Evolutionary conservation across 1,284 basidiomycete genomes (phyloP).

Genomic region (Earliella scabrosa): DNA sequence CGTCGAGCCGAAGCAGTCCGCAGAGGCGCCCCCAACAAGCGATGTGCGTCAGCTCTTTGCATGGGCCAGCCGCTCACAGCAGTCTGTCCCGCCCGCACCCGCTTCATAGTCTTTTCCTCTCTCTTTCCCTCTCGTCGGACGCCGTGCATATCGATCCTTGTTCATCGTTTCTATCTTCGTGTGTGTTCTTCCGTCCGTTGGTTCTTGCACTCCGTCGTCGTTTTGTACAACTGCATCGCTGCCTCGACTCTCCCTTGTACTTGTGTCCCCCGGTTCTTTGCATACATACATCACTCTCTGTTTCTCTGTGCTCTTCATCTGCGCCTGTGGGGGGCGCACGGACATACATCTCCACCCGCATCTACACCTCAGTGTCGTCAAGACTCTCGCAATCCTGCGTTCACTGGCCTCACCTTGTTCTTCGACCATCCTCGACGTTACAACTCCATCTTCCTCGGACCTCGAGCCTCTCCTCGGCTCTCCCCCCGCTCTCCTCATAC

Average conservation of each 20-base stretch:
- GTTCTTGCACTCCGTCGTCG: constrained; percentile 15
- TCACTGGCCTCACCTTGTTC: not conserved
- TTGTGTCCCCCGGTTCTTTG: constrained; percentile 4
- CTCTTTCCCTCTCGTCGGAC: constrained; percentile 25
- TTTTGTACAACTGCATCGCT: constrained; percentile 25
- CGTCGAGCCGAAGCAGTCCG: constrained; percentile 79
- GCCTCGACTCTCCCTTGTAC: constrained; percentile 7
- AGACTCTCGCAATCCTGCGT: not conserved
- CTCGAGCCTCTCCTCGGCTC: not conserved
- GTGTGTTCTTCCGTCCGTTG: constrained; percentile 1
- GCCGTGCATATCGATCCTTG: constrained; percentile 19
- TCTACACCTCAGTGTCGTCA: not conserved
- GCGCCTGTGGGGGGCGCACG: no score
- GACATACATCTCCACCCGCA: not conserved
- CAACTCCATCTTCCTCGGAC: not conserved
- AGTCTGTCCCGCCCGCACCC: constrained; percentile 6
- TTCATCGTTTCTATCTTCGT: not conserved
- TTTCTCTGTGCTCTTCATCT: no score
- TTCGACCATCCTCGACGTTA: not conserved
- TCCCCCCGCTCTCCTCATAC: not conserved
- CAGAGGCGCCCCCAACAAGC: constrained; percentile 65
- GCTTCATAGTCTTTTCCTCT: constrained; percentile 12
- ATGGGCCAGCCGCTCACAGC: constrained; percentile 67
- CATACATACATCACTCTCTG: no score
- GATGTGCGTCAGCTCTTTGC: constrained; percentile 78